A percentile compares a stretch with the other conserved stretches of the same genome.
phyloP scores from a whole-genome alignment of 2,329 filamentous ascomycete species.

The Trichoderma endophyticum region DNA sequence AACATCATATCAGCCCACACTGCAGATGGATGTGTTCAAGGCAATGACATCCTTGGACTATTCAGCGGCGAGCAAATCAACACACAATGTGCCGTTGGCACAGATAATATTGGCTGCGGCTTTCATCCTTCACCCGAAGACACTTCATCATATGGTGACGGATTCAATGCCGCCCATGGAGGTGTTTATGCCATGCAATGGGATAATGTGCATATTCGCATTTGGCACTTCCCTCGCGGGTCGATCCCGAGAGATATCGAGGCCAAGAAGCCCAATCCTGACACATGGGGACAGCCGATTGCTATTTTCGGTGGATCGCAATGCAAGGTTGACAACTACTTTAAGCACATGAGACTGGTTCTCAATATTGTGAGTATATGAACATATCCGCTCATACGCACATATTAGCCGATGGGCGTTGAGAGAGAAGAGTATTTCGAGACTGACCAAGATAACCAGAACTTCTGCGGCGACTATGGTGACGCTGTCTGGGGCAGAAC shows the following conservation, averaged over 20 bases:
- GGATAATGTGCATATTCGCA: slow-evolving; percentile 62
- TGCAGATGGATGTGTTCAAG: slow-evolving; percentile 31
- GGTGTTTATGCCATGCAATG: slow-evolving; percentile 71
- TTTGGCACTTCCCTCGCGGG: slow-evolving; percentile 74
- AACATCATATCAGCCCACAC: slow-evolving; percentile 65
- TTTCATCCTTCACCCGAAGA: slow-evolving; percentile 40
- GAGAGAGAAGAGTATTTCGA: neutral
- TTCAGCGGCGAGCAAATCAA: slow-evolving; percentile 29
- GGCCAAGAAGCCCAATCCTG: slow-evolving; percentile 57
- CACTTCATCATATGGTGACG: slow-evolving; percentile 53
- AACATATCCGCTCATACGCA: neutral
- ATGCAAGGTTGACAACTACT: slow-evolving; percentile 66
- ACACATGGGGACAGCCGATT: slow-evolving; percentile 64
- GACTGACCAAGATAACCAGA: slow-evolving; percentile 30
- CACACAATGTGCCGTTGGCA: slow-evolving; percentile 38
- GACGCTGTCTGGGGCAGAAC: slow-evolving; percentile 43
- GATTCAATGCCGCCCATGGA: slow-evolving; percentile 65
- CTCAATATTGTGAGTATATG: slow-evolving; percentile 58
- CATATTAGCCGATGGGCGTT: neutral
- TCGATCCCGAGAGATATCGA: slow-evolving; percentile 64
- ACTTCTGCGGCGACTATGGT: slow-evolving; percentile 78
- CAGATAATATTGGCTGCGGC: slow-evolving; percentile 44
- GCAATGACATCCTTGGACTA: slow-evolving; percentile 22
- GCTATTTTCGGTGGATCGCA: slow-evolving; percentile 62
- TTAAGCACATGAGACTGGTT: slow-evolving; percentile 67